A percentile compares a stretch with the other conserved stretches of the same genome.
phyloP scores from a whole-genome alignment of 2,329 filamentous ascomycete species.

The Chaetomiaceae sp. region DNA sequence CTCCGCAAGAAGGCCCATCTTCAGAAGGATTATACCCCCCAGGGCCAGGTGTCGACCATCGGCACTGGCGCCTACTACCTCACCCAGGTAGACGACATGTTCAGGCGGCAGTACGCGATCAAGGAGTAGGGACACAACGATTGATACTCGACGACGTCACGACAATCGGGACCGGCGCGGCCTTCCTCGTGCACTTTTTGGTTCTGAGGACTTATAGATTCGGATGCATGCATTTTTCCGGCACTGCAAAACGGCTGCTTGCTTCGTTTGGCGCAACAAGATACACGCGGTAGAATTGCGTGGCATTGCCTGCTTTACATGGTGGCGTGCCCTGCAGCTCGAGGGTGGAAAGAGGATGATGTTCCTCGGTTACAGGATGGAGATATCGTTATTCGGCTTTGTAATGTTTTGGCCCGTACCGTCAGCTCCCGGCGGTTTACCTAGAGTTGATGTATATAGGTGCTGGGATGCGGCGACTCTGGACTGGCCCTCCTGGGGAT shows the following conservation, averaged over 20 bases:
- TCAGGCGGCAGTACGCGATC: conserved; percentile 72
- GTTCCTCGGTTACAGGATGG: background rate
- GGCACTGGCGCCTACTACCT: conserved; percentile 70
- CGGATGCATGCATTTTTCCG: conserved; percentile 2
- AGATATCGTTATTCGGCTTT: background rate
- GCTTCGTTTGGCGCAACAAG: conserved; percentile 1
- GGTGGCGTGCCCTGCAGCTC: background rate
- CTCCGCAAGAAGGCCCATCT: conserved; percentile 79
- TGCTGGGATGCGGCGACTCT: background rate
- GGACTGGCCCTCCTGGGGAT: background rate
- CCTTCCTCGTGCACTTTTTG: background rate
- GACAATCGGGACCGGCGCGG: conserved; percentile 17
- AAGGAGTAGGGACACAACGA: conserved; percentile 60
- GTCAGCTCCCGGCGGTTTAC: background rate
- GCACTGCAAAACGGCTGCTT: conserved; percentile 2
- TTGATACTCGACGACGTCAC: background rate
- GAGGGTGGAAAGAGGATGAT: background rate
- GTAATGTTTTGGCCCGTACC: background rate
- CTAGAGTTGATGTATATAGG: conserved; percentile 5
- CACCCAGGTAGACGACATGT: conserved; percentile 77
- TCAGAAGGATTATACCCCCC: conserved; percentile 71
- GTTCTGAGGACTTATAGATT: conserved; percentile 9
- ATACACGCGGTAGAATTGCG: conserved; percentile 1
- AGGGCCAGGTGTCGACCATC: conserved; percentile 64
- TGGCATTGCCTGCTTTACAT: background rate